Percentiles rank a stretch among this genome's conserved stretches.
Evolutionary conservation across 2,329 filamentous ascomycete species (phyloP).

Genomic region (Sporothrix schenckii): DNA sequence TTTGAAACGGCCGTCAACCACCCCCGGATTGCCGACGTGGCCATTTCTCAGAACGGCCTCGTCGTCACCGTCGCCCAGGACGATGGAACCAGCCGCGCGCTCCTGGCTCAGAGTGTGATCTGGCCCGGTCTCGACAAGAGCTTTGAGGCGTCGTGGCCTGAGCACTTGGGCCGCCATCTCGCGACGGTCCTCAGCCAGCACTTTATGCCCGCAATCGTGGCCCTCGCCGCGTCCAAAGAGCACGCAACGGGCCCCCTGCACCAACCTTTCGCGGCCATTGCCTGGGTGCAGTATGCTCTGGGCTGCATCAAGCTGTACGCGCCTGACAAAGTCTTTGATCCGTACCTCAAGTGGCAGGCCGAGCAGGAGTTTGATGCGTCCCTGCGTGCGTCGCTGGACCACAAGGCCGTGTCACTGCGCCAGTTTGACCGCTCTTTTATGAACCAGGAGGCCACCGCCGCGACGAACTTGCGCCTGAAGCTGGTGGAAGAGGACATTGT

Average conservation of each 20-base stretch:
- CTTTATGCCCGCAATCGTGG: slow-evolving; percentile 52
- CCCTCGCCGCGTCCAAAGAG: slow-evolving; percentile 46
- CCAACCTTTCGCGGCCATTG: slow-evolving; percentile 54
- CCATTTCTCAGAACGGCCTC: slow-evolving; percentile 25
- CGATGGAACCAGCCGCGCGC: neutral
- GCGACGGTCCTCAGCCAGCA: slow-evolving; percentile 47
- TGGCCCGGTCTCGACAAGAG: slow-evolving; percentile 27
- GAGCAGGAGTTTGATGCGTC: slow-evolving; percentile 63
- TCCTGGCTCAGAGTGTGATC: slow-evolving; percentile 20
- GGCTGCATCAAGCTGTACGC: slow-evolving; percentile 79
- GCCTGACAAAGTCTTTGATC: slow-evolving; percentile 84
- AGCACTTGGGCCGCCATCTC: slow-evolving; percentile 41
- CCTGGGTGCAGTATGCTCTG: slow-evolving; percentile 76
- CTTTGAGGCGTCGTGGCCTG: slow-evolving; percentile 35
- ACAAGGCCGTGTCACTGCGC: slow-evolving; percentile 62
- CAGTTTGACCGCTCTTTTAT: slow-evolving; percentile 69
- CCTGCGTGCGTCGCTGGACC: slow-evolving; percentile 57
- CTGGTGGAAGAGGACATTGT: slow-evolving; percentile 64
- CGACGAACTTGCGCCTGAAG: slow-evolving; percentile 64
- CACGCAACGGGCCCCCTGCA: slow-evolving; percentile 35
- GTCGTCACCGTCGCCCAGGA: neutral
- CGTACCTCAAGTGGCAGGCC: slow-evolving; percentile 66
- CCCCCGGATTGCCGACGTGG: slow-evolving; percentile 21
- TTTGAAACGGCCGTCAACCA: slow-evolving; percentile 36
- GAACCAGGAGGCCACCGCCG: slow-evolving; percentile 60